Evolutionary conservation across 192 early-diverging fungal genomes (phyloP).

Genomic region (Backusella circina): DNA sequence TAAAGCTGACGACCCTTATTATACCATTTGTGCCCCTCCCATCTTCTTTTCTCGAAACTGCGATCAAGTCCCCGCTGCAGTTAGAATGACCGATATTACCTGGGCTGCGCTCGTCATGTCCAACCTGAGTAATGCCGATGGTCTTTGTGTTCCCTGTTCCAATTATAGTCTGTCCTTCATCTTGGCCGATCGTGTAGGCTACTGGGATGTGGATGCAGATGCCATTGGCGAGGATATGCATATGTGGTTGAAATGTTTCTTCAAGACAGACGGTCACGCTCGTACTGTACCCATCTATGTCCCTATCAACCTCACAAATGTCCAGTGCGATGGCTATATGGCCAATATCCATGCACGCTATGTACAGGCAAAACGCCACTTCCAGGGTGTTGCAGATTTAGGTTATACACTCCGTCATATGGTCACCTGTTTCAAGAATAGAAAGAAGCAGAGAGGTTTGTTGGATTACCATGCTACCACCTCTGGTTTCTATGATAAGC

Average conservation of each 20-base stretch:
- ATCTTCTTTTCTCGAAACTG: conserved; percentile 59
- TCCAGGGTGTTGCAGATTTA: conserved; percentile 70
- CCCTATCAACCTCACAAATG: conserved; percentile 62
- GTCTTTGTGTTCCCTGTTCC: conserved; percentile 70
- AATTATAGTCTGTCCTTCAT: conserved; percentile 74
- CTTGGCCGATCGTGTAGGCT: conserved; percentile 63
- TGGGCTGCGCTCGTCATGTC: conserved; percentile 76
- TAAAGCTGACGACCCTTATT: conserved; percentile 40
- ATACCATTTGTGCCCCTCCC: conserved; percentile 38
- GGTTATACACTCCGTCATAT: conserved; percentile 43
- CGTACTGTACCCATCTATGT: conserved; percentile 67
- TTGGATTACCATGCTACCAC: conserved; percentile 1
- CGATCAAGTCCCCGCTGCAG: conserved; percentile 64
- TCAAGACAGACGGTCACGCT: conserved; percentile 60
- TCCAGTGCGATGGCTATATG: conserved; percentile 48
- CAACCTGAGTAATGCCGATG: conserved; percentile 58
- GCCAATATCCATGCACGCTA: conserved; percentile 59
- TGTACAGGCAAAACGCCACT: conserved; percentile 66
- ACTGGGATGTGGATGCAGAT: conserved; percentile 75
- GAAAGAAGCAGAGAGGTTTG: not conserved
- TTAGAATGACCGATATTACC: conserved; percentile 67
- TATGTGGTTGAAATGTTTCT: conserved; percentile 76
- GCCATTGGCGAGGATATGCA: conserved; percentile 35
- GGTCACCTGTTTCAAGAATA: conserved; percentile 26
- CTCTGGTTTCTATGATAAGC: conserved; percentile 29